A percentile compares a stretch with the other conserved stretches of the same genome.
phyloP scores from a whole-genome alignment of 768 basidiomycete genomes.

The Lyophyllum atratum region DNA sequence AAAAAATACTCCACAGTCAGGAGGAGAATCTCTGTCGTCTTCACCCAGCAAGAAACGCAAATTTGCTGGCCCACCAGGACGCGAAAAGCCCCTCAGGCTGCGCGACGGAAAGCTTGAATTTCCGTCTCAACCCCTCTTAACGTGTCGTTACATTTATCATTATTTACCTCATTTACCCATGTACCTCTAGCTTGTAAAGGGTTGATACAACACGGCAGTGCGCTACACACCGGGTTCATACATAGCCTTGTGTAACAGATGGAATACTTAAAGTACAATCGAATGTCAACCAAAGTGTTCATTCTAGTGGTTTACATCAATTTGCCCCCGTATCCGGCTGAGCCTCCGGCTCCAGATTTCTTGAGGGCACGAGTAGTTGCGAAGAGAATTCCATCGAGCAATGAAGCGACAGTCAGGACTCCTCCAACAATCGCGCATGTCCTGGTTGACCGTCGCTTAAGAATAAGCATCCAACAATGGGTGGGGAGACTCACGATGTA shows the following conservation, averaged over 20 bases:
- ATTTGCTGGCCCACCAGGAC: constrained; percentile 8
- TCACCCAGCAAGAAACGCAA: constrained; percentile 40
- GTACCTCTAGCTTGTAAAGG: constrained; percentile 5
- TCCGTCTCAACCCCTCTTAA: not conserved
- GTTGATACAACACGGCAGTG: constrained; percentile 12
- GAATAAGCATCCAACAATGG: not conserved
- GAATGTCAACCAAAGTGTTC: constrained; percentile 6
- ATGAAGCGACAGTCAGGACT: constrained; percentile 89
- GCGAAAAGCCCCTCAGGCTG: constrained; percentile 6
- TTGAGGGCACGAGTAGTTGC: constrained; percentile 77
- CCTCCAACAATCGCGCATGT: constrained; percentile 98
- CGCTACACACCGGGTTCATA: constrained; percentile 6
- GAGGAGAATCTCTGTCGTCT: constrained; percentile 15
- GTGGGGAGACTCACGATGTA: constrained; percentile 72
- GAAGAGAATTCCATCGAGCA: constrained; percentile 87
- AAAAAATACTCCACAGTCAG: constrained; percentile 12
- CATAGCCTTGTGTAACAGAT: constrained; percentile 11
- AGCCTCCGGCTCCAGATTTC: constrained; percentile 44
- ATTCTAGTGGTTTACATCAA: constrained; percentile 39
- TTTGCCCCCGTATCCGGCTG: constrained; percentile 36
- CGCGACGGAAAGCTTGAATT: constrained; percentile 11
- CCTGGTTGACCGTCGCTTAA: constrained; percentile 39
- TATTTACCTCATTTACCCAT: constrained; percentile 2
- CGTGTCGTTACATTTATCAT: not conserved
- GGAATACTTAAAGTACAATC: constrained; percentile 4